phyloP scores from a whole-genome alignment of 2,329 filamentous ascomycete genomes.

The Microcera coccophila region DNA sequence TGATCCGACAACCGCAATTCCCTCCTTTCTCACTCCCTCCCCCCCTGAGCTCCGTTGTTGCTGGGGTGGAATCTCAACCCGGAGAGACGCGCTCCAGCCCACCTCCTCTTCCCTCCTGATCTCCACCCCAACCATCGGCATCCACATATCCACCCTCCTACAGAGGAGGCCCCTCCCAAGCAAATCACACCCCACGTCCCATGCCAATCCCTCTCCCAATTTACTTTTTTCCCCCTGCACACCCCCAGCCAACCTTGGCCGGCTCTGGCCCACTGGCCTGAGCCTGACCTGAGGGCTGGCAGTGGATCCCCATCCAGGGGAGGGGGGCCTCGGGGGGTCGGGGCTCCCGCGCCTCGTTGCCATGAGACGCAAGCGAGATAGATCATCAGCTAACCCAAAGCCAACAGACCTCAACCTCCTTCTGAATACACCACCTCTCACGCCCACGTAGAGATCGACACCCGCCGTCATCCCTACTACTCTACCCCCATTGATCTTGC shows the following conservation, averaged over 20 bases:
- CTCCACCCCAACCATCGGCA: slow-evolving; percentile 21
- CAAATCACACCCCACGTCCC: too few relatives aligned
- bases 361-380: slow-evolving; percentile 30
- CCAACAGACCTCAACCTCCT: slow-evolving; percentile 35
- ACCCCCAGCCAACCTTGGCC: slow-evolving; percentile 15
- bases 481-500: slow-evolving; percentile 57
- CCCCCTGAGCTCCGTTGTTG: slow-evolving; percentile 14
- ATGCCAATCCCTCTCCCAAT: slow-evolving; percentile 18
- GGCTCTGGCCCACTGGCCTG: slow-evolving; percentile 23
- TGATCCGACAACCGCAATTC: slow-evolving; percentile 4
- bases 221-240: slow-evolving; percentile 22
- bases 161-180: slow-evolving; percentile 16
- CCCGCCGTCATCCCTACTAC: slow-evolving; percentile 45
- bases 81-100: slow-evolving; percentile 21
- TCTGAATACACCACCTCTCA: slow-evolving; percentile 51
- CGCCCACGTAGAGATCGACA: slow-evolving; percentile 63
- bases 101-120: slow-evolving; percentile 7
- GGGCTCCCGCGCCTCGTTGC: slow-evolving; percentile 17
- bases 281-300: slow-evolving; percentile 22
- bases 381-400: slow-evolving; percentile 29
- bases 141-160: slow-evolving; percentile 11
- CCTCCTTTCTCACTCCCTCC: slow-evolving; percentile 6
- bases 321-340: slow-evolving; percentile 12
- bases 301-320: slow-evolving; percentile 21
- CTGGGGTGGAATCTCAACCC: not conserved